Base-by-base conservation (phyloP, 2,329 filamentous ascomycete genomes). In the Epichloe aotearoae region DNA sequence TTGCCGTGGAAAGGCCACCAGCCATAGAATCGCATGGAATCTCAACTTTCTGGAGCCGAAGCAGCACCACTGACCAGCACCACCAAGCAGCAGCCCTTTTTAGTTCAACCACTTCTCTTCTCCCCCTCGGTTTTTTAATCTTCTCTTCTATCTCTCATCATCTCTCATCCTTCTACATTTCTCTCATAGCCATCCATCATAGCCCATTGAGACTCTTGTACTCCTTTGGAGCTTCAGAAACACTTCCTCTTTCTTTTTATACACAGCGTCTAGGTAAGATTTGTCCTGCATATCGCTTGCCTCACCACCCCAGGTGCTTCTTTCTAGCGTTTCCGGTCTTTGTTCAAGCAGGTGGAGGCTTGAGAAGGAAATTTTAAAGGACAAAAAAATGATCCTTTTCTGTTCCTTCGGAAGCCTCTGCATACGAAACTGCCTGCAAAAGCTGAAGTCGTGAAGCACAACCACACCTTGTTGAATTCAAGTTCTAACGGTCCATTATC, bases 1-100 rank as follows among this genome's bases (percentile, higher is more conserved):
- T 57, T 59, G 59, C 58, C 52, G 55, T 56, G 58, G 57, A 58
- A 59, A 55, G 58, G 55, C 53, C 53, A 56, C 53, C 54, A 62
- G 59, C 62, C 67, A 64, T 71, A 64, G 69, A 71, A 71, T 70
- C 69, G 59, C 64, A 71, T 71, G 69, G 69, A 71, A 71, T 66
- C 67, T 64, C 65, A 62, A 60, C 57, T 56, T 58, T 54, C 55
- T 55, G 58, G 59, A 60, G 59, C 59, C 50, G 30, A 26, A 53
- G 38, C 41, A 45, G 39, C 48, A 43, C 46, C 26, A 30, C 26
- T 30, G 26, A 30, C 26, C 37, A 51, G 46, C 46, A 50, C 49
- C 49, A 60, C 41, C 51, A 51, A 51, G 56, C 47, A 58, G 54
- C 53, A 51, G 56, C 58, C 66, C 65, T 66, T 69, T 69, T 66